phyloP scores from a whole-genome alignment of 2,329 filamentous ascomycete genomes.

The Phialemoniopsis sp. region DNA sequence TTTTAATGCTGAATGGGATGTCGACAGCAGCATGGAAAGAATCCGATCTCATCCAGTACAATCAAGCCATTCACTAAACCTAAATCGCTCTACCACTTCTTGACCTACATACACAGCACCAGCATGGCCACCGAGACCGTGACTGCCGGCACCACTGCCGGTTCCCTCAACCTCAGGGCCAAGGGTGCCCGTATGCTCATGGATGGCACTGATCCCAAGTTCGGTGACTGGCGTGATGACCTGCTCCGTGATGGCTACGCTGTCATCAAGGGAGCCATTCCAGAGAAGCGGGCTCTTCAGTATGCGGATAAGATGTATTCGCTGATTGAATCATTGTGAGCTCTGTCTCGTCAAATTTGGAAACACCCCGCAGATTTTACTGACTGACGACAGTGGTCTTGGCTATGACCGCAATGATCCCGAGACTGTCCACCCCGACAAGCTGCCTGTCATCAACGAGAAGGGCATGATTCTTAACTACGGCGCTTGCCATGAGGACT shows the following conservation, averaged over 20 bases:
- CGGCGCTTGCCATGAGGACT: constrained; percentile 41
- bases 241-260: constrained; percentile 17
- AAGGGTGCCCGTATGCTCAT: too few relatives aligned
- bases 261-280: constrained; percentile 17
- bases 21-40: too few relatives aligned
- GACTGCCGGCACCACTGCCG: too few relatives aligned
- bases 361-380: too few relatives aligned
- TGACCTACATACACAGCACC: too few relatives aligned
- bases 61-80: too few relatives aligned
- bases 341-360: too few relatives aligned
- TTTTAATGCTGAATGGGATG: too few relatives aligned
- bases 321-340: constrained; percentile 1
- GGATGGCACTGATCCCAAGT: constrained; percentile 15
- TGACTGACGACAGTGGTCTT: not conserved
- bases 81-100: too few relatives aligned
- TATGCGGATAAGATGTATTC: constrained; percentile 10
- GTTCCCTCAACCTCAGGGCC: too few relatives aligned
- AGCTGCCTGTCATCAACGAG: constrained; percentile 29
- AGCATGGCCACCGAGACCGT: too few relatives aligned
- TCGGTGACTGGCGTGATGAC: constrained; percentile 17
- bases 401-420: constrained; percentile 12
- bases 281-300: constrained; percentile 3
- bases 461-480: constrained; percentile 45
- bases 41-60: too few relatives aligned
- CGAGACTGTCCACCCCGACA: constrained; percentile 8